Base-by-base conservation (phyloP, 2,329 filamentous ascomycete genomes). In the Madurella fahalii region DNA sequence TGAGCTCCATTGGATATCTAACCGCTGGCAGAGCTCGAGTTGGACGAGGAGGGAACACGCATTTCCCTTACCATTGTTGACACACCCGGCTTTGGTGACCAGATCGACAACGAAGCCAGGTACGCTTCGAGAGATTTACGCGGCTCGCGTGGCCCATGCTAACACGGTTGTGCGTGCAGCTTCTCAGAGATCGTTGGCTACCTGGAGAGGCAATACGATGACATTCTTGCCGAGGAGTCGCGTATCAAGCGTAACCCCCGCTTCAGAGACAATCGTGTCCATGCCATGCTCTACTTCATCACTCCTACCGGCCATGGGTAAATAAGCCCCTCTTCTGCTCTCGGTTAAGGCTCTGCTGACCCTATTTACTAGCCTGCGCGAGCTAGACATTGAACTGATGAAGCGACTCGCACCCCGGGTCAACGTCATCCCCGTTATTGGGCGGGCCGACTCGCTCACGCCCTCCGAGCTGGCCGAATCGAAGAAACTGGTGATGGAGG, bases 171-270 rank as follows among this genome's bases (percentile, higher is more conserved):
- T 11, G 40, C 57, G 50, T 54, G 53, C 64, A 95, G 91, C 78
- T 99, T 99, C 74, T 87, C 88, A 67, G 94, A 97, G 76, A 99
- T 99, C 68, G 92, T 96, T 65, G 93, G 92, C 65, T 96, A 95
- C 77, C 89, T 99, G 68, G 94, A 99, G 82, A 86, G 93, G 78
- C 93, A 99, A 84, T 97, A 97, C 76, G 94, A 99, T 76, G 92
- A 97, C 73, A 97, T 99, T 81, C 84, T 99, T 67, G 93, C 94
- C 60, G 93, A 97, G 79, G 94, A 99, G 80, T 97, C 94, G 68
- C 90, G 94, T 80, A 99, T 99, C 82, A 99, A 99, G 89, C 94
- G 94, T 91, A 99, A 99, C 80, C 94, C 94, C 66, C 87, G 94
- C 69, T 99, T 99, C 87, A 87, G 94, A 71, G 94, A 99, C 78